Percentiles rank a stretch among this genome's conserved stretches.
Conservation (phyloP, 2,329 filamentous ascomycete genomes). For the Apiospora phragmitis region DNA sequence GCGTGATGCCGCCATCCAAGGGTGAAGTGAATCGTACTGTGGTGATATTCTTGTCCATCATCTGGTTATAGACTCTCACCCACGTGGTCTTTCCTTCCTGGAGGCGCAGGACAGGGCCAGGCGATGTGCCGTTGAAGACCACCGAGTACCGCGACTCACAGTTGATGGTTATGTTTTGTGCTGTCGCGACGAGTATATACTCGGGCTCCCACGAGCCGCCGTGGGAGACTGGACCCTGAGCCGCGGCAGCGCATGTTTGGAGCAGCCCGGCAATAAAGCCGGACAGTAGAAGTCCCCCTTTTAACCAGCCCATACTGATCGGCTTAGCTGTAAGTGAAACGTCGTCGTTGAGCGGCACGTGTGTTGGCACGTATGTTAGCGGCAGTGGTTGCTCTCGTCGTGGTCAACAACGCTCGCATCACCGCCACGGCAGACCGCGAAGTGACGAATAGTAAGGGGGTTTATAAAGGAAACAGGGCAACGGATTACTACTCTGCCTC, state of each 20-base stretch:
- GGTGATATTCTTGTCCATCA: constrained; percentile 51
- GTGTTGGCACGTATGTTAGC: not conserved
- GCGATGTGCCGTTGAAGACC: constrained; percentile 53
- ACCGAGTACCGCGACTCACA: constrained; percentile 48
- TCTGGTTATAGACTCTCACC: constrained; percentile 60
- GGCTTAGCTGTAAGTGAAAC: not conserved
- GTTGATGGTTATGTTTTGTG: constrained; percentile 41
- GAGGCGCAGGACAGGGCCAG: constrained; percentile 50
- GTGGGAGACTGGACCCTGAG: constrained; percentile 21
- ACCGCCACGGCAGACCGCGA: not conserved
- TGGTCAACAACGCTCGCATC: not conserved
- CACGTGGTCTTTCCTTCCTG: constrained; percentile 50
- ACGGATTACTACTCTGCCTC: not conserved
- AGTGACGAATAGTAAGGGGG: not conserved
- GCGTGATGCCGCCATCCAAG: not conserved
- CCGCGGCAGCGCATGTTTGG: constrained; percentile 22
- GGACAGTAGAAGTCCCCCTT: not conserved
- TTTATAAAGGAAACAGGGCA: not conserved
- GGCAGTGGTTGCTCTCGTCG: not conserved
- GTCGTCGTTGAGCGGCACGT: not conserved
- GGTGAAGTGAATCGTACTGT: constrained; percentile 41
- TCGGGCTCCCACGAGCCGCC: constrained; percentile 31
- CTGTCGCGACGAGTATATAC: constrained; percentile 30
- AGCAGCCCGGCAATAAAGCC: constrained; percentile 17
- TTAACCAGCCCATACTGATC: not conserved